A percentile compares a stretch with the other conserved stretches of the same genome.
Conservation (phyloP, 805 yeast genomes). For the Dipodascopsis uninucleata region DNA sequence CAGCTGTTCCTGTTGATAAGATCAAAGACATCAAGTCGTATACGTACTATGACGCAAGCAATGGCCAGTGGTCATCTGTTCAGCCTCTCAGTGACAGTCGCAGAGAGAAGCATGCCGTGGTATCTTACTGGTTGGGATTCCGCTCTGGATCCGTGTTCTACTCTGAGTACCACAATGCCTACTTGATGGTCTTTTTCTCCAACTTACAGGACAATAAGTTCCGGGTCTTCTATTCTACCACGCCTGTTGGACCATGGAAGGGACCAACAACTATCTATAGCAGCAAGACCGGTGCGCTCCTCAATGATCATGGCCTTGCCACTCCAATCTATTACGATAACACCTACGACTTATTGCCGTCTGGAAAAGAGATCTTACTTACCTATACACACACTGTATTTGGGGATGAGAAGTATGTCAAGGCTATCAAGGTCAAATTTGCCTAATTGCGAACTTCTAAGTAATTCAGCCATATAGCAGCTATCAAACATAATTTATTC, state of each 20-base stretch:
- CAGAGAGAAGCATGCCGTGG: too few species aligned
- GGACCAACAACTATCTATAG: constrained; percentile 7
- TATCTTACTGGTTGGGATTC: constrained; percentile 1
- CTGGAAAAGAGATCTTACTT: constrained; percentile 9
- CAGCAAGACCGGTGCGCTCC: constrained; percentile 1
- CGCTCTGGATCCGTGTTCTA: background rate
- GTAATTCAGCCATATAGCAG: too few species aligned
- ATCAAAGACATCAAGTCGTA: background rate
- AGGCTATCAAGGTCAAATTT: constrained; percentile 4
- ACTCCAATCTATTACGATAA: constrained; percentile 1
- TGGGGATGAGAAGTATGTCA: constrained; percentile 4
- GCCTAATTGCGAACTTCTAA: too few species aligned
- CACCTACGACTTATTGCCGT: background rate
- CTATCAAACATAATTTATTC: too few species aligned
- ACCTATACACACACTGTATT: constrained; percentile 10
- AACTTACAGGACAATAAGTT: background rate
- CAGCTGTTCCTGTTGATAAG: background rate
- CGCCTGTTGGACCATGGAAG: background rate
- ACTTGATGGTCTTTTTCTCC: background rate
- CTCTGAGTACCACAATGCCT: background rate
- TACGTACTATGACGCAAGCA: background rate
- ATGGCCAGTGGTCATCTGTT: background rate
- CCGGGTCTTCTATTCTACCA: background rate
- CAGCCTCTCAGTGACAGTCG: background rate
- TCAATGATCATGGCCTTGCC: constrained; percentile 13